Percentiles rank a stretch among this genome's conserved stretches.
Conservation (phyloP, 1,284 basidiomycete species). For the Pseudozyma hubeiensis region DNA sequence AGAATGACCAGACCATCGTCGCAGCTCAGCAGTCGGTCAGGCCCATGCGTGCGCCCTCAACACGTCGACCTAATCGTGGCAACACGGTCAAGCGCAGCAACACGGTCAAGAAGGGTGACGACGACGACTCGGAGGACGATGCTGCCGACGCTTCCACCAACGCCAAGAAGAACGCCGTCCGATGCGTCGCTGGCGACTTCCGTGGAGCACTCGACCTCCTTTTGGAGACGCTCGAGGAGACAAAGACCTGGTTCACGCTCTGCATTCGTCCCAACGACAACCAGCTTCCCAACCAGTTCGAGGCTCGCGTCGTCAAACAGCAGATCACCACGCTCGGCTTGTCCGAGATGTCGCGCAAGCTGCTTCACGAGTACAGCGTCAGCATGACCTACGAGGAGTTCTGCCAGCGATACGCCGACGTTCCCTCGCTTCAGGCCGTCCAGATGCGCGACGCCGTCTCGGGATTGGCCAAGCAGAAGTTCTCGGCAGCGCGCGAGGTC, state of each 20-base stretch:
- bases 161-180: conserved; percentile 38
- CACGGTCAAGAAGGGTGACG: conserved; percentile 73
- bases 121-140: conserved; percentile 70
- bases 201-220: conserved; percentile 83
- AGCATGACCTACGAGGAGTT: conserved; percentile 89
- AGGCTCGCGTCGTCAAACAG: conserved; percentile 88
- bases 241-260: conserved; percentile 91
- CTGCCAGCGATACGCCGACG: conserved; percentile 74
- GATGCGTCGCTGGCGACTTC: conserved; percentile 88
- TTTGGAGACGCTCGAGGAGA: conserved; percentile 88
- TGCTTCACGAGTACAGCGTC: conserved; percentile 71
- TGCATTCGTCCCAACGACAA: conserved; percentile 95
- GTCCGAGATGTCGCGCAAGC: conserved; percentile 75
- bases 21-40: conserved; percentile 91
- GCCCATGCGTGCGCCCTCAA: conserved; percentile 89
- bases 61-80: conserved; percentile 49
- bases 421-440: conserved; percentile 55
- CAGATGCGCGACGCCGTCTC: conserved; percentile 72
- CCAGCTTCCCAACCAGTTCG: conserved; percentile 90
- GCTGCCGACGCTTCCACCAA: conserved; percentile 43
- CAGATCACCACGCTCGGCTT: conserved; percentile 87
- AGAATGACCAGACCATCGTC: conserved; percentile 92
- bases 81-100: conserved; percentile 53
- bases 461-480: conserved; percentile 69
- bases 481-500: conserved; percentile 72